Conservation (phyloP, 352 stramenopile genomes). For the Globisporangium carolinianum region DNA sequence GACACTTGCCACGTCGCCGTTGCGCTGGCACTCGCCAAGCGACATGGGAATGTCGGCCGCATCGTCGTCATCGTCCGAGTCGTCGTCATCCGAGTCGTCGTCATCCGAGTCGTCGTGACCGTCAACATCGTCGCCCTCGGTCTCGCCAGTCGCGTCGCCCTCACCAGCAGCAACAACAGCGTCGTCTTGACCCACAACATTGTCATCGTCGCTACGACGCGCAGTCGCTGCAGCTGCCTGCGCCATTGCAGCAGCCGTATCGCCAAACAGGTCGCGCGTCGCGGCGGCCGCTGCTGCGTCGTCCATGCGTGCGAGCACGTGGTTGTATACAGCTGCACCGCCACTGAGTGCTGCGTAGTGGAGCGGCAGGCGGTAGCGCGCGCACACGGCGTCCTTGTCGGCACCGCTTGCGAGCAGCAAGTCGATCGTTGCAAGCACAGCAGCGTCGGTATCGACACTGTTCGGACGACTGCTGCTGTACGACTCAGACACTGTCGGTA, state of each 20-base stretch:
- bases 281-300: background rate
- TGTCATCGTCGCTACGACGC: conserved; percentile 15
- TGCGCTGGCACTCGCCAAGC: conserved; percentile 24
- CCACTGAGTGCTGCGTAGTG: conserved; percentile 73
- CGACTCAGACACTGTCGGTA: too few relatives aligned
- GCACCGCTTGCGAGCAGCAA: conserved; percentile 63
- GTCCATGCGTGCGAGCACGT: conserved; percentile 44
- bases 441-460: conserved; percentile 18
- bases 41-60: conserved; percentile 31
- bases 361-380: conserved; percentile 60
- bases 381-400: conserved; percentile 53
- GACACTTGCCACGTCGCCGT: conserved; percentile 19
- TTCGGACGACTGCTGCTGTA: too few relatives aligned
- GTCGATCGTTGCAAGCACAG: conserved; percentile 61
- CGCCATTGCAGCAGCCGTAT: conserved; percentile 40
- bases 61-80: background rate
- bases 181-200: conserved; percentile 11
- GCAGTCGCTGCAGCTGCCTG: conserved; percentile 37
- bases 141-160: background rate
- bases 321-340: conserved; percentile 46
- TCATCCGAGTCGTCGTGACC: conserved; percentile 20
- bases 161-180: conserved; percentile 20
- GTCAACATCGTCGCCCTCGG: conserved; percentile 1
- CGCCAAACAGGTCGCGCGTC: conserved; percentile 64
- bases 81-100: conserved; percentile 10